phyloP scores from a whole-genome alignment of 495 filamentous ascomycete species.

The Apiosordaria backusii region DNA sequence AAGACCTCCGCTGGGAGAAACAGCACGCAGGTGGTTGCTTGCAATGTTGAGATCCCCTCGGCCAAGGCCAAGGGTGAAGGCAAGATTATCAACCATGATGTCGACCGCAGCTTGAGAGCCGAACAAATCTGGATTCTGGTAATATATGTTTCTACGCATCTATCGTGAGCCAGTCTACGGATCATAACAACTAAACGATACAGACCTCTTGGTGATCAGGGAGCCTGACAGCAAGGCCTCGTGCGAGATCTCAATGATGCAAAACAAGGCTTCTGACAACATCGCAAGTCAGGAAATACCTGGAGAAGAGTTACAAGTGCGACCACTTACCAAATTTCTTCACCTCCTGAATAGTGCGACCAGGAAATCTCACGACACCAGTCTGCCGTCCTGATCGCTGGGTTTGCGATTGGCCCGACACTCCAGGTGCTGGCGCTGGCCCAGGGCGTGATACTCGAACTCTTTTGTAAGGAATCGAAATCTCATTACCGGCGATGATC shows the following conservation, averaged over 20 bases:
- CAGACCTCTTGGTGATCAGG: slow-evolving; percentile 75
- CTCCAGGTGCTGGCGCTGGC: background rate
- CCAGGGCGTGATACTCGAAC: background rate
- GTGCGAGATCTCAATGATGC: slow-evolving; percentile 67
- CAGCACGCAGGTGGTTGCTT: slow-evolving; percentile 15
- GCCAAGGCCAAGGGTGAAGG: slow-evolving; percentile 66
- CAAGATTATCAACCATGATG: slow-evolving; percentile 75
- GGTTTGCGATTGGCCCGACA: background rate
- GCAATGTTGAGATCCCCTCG: slow-evolving; percentile 65
- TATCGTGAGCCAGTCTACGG: background rate
- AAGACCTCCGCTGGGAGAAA: background rate
- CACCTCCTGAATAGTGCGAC: slow-evolving; percentile 34
- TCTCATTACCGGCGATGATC: slow-evolving; percentile 36
- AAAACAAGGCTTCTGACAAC: slow-evolving; percentile 48
- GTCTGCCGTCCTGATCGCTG: slow-evolving; percentile 1
- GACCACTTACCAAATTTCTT: slow-evolving; percentile 43
- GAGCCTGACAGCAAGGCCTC: slow-evolving; percentile 59
- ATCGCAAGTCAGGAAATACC: background rate
- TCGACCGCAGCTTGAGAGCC: slow-evolving; percentile 72
- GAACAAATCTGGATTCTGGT: slow-evolving; percentile 79
- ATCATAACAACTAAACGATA: background rate
- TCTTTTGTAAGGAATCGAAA: slow-evolving; percentile 44
- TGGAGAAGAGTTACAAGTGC: background rate
- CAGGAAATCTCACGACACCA: slow-evolving; percentile 36
- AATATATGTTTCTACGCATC: slow-evolving; percentile 83